phyloP scores from a whole-genome alignment of 148 eudicot species.

The Silene conica region DNA sequence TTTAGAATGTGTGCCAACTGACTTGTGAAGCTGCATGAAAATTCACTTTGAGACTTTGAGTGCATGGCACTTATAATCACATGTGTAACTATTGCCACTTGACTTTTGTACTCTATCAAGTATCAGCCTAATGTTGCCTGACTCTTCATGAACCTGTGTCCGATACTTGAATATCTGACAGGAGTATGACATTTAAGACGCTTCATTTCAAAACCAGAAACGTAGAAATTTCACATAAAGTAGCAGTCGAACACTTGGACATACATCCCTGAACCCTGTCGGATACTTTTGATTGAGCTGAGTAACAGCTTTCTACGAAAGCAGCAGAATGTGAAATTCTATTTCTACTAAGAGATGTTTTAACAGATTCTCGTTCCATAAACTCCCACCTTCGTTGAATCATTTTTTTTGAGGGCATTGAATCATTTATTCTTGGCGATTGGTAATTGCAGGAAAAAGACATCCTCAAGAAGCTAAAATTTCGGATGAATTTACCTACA shows the following conservation, averaged over 20 bases:
- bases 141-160: neutral
- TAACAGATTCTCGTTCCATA: neutral
- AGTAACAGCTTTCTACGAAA: neutral
- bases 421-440: neutral
- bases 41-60: neutral
- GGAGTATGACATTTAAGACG: neutral
- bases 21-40: neutral
- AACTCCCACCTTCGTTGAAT: neutral
- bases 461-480: conserved; percentile 65
- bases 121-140: neutral
- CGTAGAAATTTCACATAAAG: no score
- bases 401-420: neutral
- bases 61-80: neutral
- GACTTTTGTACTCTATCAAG: neutral
- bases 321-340: neutral
- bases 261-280: neutral
- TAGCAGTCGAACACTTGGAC: neutral
- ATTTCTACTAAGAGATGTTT: neutral
- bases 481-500: conserved; percentile 81
- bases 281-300: neutral
- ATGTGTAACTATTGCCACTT: neutral
- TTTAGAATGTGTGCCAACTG: neutral
- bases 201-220: neutral
- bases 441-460: conserved; percentile 54
- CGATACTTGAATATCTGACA: neutral